Evolutionary conservation across 257 asterid species (phyloP), one percentile per base, ranked within the genome.

Genomic region (Coffea eugenioides): DNA sequence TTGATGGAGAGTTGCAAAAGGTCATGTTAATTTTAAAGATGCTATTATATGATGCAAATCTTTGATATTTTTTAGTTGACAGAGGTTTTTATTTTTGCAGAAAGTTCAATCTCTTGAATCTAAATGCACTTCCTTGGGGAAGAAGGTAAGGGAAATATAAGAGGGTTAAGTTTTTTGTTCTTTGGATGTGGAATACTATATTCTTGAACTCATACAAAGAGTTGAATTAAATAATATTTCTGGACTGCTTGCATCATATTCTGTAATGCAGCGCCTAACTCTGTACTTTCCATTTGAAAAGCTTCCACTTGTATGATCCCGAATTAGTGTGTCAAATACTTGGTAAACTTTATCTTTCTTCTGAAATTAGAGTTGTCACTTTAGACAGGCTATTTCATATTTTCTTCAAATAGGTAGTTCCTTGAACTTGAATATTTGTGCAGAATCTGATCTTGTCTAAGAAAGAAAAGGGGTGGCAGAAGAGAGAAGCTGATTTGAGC

Each of bases 1-100:
- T 89, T 25, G 97, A 95, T 49, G 91, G 85, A 73, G 88, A 87
- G 83, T 89, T 93, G 79, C 95, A 91, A 80, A 89, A 92, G 98
- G 99, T 95, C 76, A 39, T 61, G 36, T 23, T 13, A 62, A 41
- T 62, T 79, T 27, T 71, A 75, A 49, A 27, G n/a, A 48, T 61
- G 69, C 57, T 73, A 57, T 25, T 27, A 62, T 25, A 11, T 39
- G 34, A 46, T 54, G 15, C 68, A 75, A 69, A 45, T 45, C 36
- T 36, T n/a, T 45, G 31, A 46, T 46, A 67, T 79, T 4, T 71
- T 64, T 54, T 16, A 41, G 64, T 36, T 80, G 79, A 79, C 59
- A 70, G 61, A 65, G 15, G 79, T 65, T 80, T 48, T 69, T 54
- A 8, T 39, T 70, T 82, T 56, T 90, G 85, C 92, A 95, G 99